phyloP scores from a whole-genome alignment of 306 rosid species.

The Cicer pinnatifidum region DNA sequence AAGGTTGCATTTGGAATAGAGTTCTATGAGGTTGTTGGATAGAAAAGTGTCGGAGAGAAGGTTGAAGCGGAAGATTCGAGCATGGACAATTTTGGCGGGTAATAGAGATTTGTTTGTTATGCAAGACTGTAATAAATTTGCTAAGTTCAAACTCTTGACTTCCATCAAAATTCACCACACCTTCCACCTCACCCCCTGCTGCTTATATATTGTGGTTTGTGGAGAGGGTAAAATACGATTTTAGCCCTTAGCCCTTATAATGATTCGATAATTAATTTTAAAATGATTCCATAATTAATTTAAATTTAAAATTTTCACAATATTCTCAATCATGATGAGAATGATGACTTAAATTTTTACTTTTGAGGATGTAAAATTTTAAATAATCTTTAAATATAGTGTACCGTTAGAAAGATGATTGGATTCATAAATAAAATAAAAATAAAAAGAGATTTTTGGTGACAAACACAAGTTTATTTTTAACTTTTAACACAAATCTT shows the following conservation, averaged over 20 bases:
- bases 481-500: not conserved
- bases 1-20: constrained; percentile 63
- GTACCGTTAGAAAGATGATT: too few species aligned
- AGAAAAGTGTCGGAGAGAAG: constrained; percentile 57
- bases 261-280: too few species aligned
- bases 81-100: constrained; percentile 62
- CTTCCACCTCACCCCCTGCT: not conserved
- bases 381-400: too few species aligned
- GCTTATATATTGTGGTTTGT: not conserved
- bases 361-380: too few species aligned
- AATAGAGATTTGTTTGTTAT: constrained; percentile 53
- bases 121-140: constrained; percentile 62
- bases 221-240: too few species aligned
- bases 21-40: constrained; percentile 60
- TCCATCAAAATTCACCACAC: constrained; percentile 36
- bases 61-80: constrained; percentile 50
- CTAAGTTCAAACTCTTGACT: constrained; percentile 44
- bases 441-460: too few species aligned
- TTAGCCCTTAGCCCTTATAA: too few species aligned
- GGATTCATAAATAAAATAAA: too few species aligned
- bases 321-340: too few species aligned
- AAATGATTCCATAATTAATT: too few species aligned
- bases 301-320: too few species aligned
- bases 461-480: constrained; percentile 32
- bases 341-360: too few species aligned